These are phyloP conservation scores for Dorcoceras hygrometricum DNA, from an alignment of 257 asterid species.

Conservation along the genomic window DNA sequence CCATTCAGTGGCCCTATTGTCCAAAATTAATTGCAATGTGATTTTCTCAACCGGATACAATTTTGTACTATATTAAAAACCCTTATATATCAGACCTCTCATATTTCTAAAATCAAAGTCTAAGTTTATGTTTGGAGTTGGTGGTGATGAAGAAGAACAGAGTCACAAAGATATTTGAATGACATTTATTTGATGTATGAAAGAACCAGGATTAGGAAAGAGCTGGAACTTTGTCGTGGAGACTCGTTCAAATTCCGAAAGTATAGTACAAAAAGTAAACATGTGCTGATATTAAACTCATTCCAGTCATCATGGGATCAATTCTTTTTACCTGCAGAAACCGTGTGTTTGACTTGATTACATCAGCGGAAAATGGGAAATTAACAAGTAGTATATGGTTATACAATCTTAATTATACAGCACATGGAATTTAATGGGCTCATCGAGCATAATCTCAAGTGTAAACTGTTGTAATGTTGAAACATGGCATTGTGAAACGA, in stretches of 20 bases:
- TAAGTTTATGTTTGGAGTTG: no score
- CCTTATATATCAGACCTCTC: no score
- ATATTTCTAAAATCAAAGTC: no score
- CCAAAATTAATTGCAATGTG: not conserved
- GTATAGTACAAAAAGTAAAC: not conserved
- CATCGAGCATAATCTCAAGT: no score
- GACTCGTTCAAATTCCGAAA: not conserved
- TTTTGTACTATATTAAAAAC: no score
- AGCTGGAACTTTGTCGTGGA: not conserved
- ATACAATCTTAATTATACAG: no score
- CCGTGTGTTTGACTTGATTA: not conserved
- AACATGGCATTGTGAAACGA: not conserved
- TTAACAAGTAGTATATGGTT: no score
- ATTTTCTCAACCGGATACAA: not conserved
- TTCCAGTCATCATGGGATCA: not conserved
- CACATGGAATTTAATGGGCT: no score
- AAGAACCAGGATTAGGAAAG: not conserved
- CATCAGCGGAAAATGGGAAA: slow-evolving; percentile 34
- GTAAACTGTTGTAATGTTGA: no score
- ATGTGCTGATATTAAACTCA: not conserved
- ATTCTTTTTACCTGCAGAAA: not conserved
- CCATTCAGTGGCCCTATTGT: not conserved
- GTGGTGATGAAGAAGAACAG: no score
- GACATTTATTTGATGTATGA: no score
- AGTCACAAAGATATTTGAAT: no score